Percentiles rank a stretch among this genome's conserved stretches.
These are phyloP conservation scores for Penicillium sp. DNA, from an alignment of 2,329 filamentous ascomycete species.

Conservation along the genomic window DNA sequence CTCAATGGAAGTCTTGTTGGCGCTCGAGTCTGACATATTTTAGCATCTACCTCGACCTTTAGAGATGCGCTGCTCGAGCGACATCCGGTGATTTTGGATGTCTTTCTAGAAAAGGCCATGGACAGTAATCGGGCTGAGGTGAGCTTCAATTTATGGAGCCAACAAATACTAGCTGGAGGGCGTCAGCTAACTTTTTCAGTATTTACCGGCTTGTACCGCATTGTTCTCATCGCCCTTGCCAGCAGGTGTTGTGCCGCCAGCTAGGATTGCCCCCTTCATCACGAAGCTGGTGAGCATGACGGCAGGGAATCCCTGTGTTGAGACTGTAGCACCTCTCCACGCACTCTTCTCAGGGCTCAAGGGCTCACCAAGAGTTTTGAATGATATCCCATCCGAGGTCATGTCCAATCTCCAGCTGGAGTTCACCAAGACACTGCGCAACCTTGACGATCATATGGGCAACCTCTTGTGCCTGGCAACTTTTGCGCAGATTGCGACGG, in stretches of 20 bases:
- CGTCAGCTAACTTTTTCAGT: slow-evolving; percentile 22
- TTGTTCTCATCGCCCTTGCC: slow-evolving; percentile 38
- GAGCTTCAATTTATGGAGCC: slow-evolving; percentile 6
- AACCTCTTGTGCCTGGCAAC: slow-evolving; percentile 43
- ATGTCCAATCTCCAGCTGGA: slow-evolving; percentile 38
- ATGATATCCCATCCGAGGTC: slow-evolving; percentile 31
- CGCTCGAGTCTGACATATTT: slow-evolving; percentile 3
- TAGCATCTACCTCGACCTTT: slow-evolving; percentile 30
- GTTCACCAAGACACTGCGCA: slow-evolving; percentile 38
- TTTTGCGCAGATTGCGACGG: slow-evolving; percentile 35
- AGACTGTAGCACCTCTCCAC: slow-evolving; percentile 36
- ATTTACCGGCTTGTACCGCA: slow-evolving; percentile 29
- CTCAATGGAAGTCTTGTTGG: not conserved
- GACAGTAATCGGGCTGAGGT: slow-evolving; percentile 31
- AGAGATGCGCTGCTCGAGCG: slow-evolving; percentile 34
- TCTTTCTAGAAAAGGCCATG: slow-evolving; percentile 32
- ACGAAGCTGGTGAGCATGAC: slow-evolving; percentile 29
- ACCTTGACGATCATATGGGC: slow-evolving; percentile 40
- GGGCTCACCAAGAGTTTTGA: slow-evolving; percentile 25
- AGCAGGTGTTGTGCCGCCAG: slow-evolving; percentile 28
- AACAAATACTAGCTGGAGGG: not conserved
- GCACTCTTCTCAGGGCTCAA: slow-evolving; percentile 31
- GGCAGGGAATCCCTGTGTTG: slow-evolving; percentile 29
- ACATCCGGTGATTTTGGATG: slow-evolving; percentile 35
- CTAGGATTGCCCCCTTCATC: slow-evolving; percentile 34